Percentiles rank a stretch among this genome's conserved stretches.
These are phyloP conservation scores for Aspergillus spinulosporus DNA, from an alignment of 2,329 filamentous ascomycete genomes.

Conservation along the genomic window DNA sequence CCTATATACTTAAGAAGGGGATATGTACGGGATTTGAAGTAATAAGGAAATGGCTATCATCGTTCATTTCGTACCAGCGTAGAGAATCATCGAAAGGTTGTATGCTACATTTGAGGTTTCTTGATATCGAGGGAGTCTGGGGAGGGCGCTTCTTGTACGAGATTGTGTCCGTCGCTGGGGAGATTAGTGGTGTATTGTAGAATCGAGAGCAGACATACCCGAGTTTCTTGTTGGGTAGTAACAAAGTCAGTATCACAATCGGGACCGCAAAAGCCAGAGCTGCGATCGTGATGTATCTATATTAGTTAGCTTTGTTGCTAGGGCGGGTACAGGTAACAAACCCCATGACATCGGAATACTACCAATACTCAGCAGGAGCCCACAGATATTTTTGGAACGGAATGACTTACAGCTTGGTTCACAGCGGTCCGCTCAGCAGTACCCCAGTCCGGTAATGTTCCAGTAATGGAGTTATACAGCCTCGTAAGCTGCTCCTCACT, in stretches of 20 bases:
- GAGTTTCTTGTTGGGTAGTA: constrained; percentile 31
- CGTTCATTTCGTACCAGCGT: not conserved
- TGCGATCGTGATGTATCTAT: constrained; percentile 33
- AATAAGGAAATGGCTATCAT: constrained; percentile 1
- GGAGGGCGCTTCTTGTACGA: constrained; percentile 16
- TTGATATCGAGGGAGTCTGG: constrained; percentile 10
- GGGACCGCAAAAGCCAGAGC: constrained; percentile 32
- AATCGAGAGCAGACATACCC: constrained; percentile 20
- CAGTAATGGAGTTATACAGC: constrained; percentile 51
- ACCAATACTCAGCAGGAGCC: constrained; percentile 10
- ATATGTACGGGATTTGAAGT: too few species aligned
- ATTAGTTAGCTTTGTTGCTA: constrained; percentile 9
- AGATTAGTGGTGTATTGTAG: not conserved
- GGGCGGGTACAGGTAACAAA: constrained; percentile 2
- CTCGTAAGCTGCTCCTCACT: constrained; percentile 35
- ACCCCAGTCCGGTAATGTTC: constrained; percentile 44
- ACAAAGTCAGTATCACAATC: constrained; percentile 28
- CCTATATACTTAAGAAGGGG: too few species aligned
- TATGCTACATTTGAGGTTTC: not conserved
- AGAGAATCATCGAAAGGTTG: not conserved
- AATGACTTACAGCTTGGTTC: constrained; percentile 38
- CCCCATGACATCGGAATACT: constrained; percentile 36
- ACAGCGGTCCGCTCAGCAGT: constrained; percentile 44
- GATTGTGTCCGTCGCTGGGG: constrained; percentile 25
- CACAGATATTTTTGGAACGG: not conserved